Conservation (phyloP, 2,329 filamentous ascomycete species). For the Diaporthe vaccinii region DNA sequence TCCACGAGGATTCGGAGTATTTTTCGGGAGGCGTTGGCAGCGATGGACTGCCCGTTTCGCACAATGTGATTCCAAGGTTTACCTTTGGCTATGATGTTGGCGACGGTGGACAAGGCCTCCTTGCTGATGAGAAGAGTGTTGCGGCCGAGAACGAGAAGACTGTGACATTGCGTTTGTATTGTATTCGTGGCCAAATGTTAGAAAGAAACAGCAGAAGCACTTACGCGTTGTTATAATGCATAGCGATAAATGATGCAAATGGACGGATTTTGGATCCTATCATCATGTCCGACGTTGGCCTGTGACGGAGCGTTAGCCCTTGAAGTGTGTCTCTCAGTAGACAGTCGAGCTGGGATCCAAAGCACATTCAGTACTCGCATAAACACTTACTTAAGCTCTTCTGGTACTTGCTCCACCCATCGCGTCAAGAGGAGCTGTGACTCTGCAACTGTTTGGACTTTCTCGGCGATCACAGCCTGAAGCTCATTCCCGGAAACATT, state of each 20-base stretch:
- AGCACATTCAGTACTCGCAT: not conserved
- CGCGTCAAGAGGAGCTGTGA: not conserved
- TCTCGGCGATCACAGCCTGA: not conserved
- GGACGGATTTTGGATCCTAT: not conserved
- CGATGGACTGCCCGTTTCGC: not conserved
- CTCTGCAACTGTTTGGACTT: conserved; percentile 2
- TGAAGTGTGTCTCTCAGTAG: not conserved
- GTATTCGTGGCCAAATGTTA: not conserved
- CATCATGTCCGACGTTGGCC: not conserved
- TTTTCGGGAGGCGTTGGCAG: not conserved
- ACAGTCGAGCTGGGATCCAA: not conserved
- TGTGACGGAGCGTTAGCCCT: not conserved
- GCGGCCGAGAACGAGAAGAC: not conserved
- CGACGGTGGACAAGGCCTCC: not conserved
- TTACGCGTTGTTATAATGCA: conserved; percentile 3
- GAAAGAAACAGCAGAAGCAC: not conserved
- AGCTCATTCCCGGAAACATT: not conserved
- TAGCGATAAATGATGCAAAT: not conserved
- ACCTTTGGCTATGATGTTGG: not conserved
- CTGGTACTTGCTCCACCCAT: not conserved
- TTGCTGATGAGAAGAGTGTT: conserved; percentile 6
- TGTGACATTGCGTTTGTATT: not conserved
- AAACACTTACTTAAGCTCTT: not conserved
- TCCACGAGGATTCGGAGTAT: not conserved
- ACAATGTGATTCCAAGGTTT: not conserved